Evolutionary conservation across 345 rosid genomes (phyloP).

Genomic region (Eucalyptus erythrocorys): DNA sequence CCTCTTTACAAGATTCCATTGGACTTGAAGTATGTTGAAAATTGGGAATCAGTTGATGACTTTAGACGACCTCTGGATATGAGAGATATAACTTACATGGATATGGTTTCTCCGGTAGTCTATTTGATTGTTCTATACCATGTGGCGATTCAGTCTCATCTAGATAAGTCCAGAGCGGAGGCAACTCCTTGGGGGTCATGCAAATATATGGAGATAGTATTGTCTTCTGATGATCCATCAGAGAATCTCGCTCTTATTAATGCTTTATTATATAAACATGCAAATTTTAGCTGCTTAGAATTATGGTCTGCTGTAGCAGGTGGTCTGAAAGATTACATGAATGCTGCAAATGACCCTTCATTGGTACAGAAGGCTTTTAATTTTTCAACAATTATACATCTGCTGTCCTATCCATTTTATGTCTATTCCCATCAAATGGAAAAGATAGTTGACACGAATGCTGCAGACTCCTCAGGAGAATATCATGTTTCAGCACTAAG

Average conservation of each 20-base stretch:
- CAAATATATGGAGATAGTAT: slow-evolving; percentile 10
- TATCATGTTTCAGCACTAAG: background rate
- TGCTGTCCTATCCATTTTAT: slow-evolving; percentile 36
- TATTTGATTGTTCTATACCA: slow-evolving; percentile 23
- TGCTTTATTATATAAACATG: slow-evolving; percentile 16
- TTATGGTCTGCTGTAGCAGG: slow-evolving; percentile 29
- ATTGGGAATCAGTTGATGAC: slow-evolving; percentile 1
- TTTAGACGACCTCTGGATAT: background rate
- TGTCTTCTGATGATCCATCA: slow-evolving; percentile 15
- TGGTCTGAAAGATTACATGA: slow-evolving; percentile 18
- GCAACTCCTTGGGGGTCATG: background rate
- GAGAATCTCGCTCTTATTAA: slow-evolving; percentile 15
- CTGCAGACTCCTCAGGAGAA: slow-evolving; percentile 3
- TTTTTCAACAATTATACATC: slow-evolving; percentile 6
- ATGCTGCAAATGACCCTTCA: slow-evolving; percentile 9
- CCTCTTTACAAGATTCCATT: slow-evolving; percentile 36
- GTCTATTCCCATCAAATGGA: slow-evolving; percentile 1
- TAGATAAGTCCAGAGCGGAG: background rate
- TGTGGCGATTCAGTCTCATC: slow-evolving; percentile 8
- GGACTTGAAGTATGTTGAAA: slow-evolving; percentile 21
- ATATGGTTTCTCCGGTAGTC: slow-evolving; percentile 34
- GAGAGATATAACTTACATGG: slow-evolving; percentile 13
- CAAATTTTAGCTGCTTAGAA: slow-evolving; percentile 4
- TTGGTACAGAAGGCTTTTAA: background rate
- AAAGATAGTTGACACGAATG: background rate